Evolutionary conservation across 768 basidiomycete genomes (phyloP).

Genomic region (Phylloporus arenicola): DNA sequence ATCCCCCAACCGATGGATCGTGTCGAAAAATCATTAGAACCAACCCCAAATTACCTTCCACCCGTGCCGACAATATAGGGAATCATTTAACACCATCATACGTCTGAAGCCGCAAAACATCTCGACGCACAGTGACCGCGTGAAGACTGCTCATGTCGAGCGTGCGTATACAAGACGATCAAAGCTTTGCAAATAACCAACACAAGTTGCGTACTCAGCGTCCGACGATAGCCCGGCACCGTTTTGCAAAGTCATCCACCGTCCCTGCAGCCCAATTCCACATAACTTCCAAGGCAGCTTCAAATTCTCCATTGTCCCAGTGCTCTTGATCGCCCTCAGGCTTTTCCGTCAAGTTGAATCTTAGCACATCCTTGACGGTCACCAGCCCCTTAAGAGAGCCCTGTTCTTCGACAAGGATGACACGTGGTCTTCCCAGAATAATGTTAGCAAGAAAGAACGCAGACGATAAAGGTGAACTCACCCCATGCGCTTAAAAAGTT

Average conservation of each 20-base stretch:
- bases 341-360: conserved; percentile 65
- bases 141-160: background rate
- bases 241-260: conserved; percentile 27
- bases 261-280: conserved; percentile 49
- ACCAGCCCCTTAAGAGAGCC: conserved; percentile 81
- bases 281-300: conserved; percentile 55
- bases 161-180: background rate
- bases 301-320: conserved; percentile 62
- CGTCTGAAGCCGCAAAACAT: background rate
- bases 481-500: conserved; percentile 98
- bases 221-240: conserved; percentile 24
- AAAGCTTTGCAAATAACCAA: background rate
- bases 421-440: conserved; percentile 65
- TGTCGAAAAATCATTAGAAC: background rate
- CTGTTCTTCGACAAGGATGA: conserved; percentile 90
- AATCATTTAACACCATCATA: background rate
- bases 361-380: conserved; percentile 93
- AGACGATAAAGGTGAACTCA: conserved; percentile 37
- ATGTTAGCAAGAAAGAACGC: background rate
- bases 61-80: background rate
- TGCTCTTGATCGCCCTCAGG: conserved; percentile 44
- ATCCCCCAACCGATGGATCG: background rate
- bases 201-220: conserved; percentile 9
- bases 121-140: background rate
- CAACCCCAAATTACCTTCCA: background rate